Base-by-base conservation (phyloP, 257 asterid species). In the Forsythia suspensa region DNA sequence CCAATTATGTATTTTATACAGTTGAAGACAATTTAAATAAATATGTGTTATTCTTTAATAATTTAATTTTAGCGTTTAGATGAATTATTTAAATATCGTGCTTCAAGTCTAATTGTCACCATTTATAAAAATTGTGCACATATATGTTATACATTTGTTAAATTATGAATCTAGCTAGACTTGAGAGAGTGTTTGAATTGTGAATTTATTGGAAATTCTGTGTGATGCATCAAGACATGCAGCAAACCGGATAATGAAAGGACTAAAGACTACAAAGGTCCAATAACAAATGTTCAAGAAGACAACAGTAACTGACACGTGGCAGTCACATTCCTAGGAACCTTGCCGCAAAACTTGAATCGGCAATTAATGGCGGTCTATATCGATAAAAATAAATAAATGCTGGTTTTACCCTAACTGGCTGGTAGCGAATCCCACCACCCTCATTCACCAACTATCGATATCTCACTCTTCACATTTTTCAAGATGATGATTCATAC, bases 301-400 rank as follows among this genome's bases (percentile, higher is more conserved):
- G 65, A 48, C n/a, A 15, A 11, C n/a, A 15, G 5, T 20, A 38
- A 55, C 72, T 13, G 79, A 77, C 85, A 80, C 77, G 84, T 81
- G 80, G 74, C 72, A 57, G 67, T 79, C 83, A 79, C 48, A 73
- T 81, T 70, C 83, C 80, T 83, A 16, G 80, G 86, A 81, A 82
- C 76, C 84, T 73, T 77, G 80, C 79, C 84, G 76, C 70, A 69
- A 76, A 79, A 85, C 36, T 76, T 71, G 88, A 85, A 79, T 55
- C 80, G 85, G 57, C 57, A 77, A 3, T 5, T 0, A 5, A n/a
- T 65, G 66, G 66, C 67, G 61, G 72, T 24, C 51, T 6, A 76
- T 51, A 57, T 29, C 16, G 21, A 8, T 2, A 61, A 61, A 61
- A 10, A 70, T 9, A 41, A 46, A 46, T 61, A 8, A 61, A 61